Evolutionary conservation across 2,329 filamentous ascomycete genomes (phyloP).

Genomic region (Pestalotiopsis sp.): DNA sequence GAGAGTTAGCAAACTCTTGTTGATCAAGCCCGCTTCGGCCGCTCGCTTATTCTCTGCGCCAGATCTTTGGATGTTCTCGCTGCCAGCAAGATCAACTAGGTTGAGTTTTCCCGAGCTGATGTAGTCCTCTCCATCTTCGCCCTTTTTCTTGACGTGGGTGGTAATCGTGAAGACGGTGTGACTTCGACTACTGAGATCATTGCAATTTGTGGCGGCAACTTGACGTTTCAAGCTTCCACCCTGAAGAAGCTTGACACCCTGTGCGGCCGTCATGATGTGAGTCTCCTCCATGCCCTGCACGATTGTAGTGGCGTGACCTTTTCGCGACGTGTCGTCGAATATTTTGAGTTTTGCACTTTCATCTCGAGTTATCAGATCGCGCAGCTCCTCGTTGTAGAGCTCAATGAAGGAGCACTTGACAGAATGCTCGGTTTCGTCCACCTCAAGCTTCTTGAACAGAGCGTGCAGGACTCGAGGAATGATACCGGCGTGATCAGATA

Average conservation of each 20-base stretch:
- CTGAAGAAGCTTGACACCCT: slow-evolving; percentile 87
- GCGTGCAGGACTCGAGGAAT: slow-evolving; percentile 89
- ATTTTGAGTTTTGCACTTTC: slow-evolving; percentile 90
- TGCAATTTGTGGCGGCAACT: slow-evolving; percentile 99
- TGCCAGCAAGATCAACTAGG: slow-evolving; percentile 93
- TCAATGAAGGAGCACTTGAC: slow-evolving; percentile 99
- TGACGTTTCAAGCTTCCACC: slow-evolving; percentile 91
- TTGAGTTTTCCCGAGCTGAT: slow-evolving; percentile 93
- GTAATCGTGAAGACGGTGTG: slow-evolving; percentile 98
- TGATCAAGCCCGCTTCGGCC: slow-evolving; percentile 93
- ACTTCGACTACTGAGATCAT: slow-evolving; percentile 94
- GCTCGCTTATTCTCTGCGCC: slow-evolving; percentile 98
- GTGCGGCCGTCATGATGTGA: slow-evolving; percentile 81
- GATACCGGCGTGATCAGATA: slow-evolving; percentile 92
- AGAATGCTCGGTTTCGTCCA: slow-evolving; percentile 78
- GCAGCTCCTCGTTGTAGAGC: slow-evolving; percentile 95
- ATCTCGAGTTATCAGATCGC: slow-evolving; percentile 83
- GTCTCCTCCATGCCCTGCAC: slow-evolving; percentile 98
- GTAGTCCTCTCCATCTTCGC: slow-evolving; percentile 85
- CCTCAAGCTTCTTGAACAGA: slow-evolving; percentile 82
- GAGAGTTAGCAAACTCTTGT: slow-evolving; percentile 93
- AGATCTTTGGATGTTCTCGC: slow-evolving; percentile 95
- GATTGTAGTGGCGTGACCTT: slow-evolving; percentile 81
- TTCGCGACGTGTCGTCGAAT: slow-evolving; percentile 86
- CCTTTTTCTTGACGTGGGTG: slow-evolving; percentile 80